Evolutionary conservation across 1,139 yeast genomes (phyloP).

Genomic region (Arxiozyma slooffiae): DNA sequence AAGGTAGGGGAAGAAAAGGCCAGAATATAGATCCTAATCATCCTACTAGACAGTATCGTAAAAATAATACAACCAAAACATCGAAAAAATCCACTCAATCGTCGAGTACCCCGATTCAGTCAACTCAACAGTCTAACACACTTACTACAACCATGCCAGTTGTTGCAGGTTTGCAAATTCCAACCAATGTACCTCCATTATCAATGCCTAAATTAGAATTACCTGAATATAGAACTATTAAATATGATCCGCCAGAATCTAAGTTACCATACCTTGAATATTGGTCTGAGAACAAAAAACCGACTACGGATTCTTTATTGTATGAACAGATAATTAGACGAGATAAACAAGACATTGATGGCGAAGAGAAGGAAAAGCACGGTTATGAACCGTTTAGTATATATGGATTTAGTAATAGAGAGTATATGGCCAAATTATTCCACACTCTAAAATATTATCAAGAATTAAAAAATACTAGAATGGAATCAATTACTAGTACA

Average conservation of each 20-base stretch:
- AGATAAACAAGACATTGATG: slow-evolving; percentile 37
- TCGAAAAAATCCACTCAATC: neutral
- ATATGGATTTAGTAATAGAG: slow-evolving; percentile 31
- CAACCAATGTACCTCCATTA: slow-evolving; percentile 4
- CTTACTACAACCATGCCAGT: slow-evolving; percentile 5
- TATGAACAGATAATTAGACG: slow-evolving; percentile 52
- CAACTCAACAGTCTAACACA: slow-evolving; percentile 11
- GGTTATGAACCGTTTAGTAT: slow-evolving; percentile 31
- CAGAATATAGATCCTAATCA: neutral
- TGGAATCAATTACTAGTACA: slow-evolving; percentile 53
- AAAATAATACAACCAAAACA: neutral
- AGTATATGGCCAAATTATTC: slow-evolving; percentile 37
- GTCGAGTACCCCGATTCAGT: slow-evolving; percentile 18
- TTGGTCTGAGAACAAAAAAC: slow-evolving; percentile 45
- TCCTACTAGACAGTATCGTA: neutral
- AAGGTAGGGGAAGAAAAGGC: neutral
- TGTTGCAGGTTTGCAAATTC: slow-evolving; percentile 8
- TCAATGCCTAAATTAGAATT: slow-evolving; percentile 19
- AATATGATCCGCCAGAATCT: slow-evolving; percentile 26
- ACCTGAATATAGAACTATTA: slow-evolving; percentile 24
- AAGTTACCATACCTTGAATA: slow-evolving; percentile 30
- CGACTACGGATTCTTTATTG: slow-evolving; percentile 40
- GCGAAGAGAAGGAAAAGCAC: slow-evolving; percentile 31
- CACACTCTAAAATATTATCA: slow-evolving; percentile 41
- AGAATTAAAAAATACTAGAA: slow-evolving; percentile 40